Evolutionary conservation across 2,329 filamentous ascomycete genomes (phyloP).

Genomic region (Macrophomina tecta): DNA sequence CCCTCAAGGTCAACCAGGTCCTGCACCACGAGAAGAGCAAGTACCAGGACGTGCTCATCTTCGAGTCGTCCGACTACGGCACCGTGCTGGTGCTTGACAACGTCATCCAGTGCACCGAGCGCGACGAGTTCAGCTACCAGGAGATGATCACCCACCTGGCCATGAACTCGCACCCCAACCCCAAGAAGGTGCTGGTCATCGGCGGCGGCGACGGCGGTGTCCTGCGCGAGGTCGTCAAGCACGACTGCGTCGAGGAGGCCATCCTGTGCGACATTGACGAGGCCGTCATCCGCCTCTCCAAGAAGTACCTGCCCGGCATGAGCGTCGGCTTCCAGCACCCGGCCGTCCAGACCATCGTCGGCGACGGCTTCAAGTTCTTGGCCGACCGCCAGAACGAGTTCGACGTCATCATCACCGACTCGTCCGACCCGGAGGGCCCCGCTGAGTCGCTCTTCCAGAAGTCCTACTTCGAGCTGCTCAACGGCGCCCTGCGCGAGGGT

Average conservation of each 20-base stretch:
- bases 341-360: slow-evolving; percentile 89
- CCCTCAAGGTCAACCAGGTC: slow-evolving; percentile 94
- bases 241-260: slow-evolving; percentile 94
- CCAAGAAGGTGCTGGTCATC: slow-evolving; percentile 98
- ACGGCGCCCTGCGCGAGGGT: slow-evolving; percentile 87
- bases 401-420: slow-evolving; percentile 99
- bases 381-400: slow-evolving; percentile 96
- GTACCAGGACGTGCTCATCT: slow-evolving; percentile 99
- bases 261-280: slow-evolving; percentile 98
- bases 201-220: slow-evolving; percentile 97
- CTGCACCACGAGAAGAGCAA: slow-evolving; percentile 99
- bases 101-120: slow-evolving; percentile 98
- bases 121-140: slow-evolving; percentile 99
- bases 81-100: slow-evolving; percentile 97
- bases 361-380: slow-evolving; percentile 98
- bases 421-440: slow-evolving; percentile 94
- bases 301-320: slow-evolving; percentile 97
- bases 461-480: slow-evolving; percentile 94
- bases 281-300: slow-evolving; percentile 97
- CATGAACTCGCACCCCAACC: slow-evolving; percentile 97
- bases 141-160: slow-evolving; percentile 99
- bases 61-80: slow-evolving; percentile 96
- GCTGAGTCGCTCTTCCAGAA: slow-evolving; percentile 98
- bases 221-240: slow-evolving; percentile 98
- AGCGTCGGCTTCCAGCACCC: slow-evolving; percentile 90